Percentiles rank a stretch among this genome's conserved stretches.
Conservation (phyloP, 306 rosid species). For the Hippophae rhamnoides region DNA sequence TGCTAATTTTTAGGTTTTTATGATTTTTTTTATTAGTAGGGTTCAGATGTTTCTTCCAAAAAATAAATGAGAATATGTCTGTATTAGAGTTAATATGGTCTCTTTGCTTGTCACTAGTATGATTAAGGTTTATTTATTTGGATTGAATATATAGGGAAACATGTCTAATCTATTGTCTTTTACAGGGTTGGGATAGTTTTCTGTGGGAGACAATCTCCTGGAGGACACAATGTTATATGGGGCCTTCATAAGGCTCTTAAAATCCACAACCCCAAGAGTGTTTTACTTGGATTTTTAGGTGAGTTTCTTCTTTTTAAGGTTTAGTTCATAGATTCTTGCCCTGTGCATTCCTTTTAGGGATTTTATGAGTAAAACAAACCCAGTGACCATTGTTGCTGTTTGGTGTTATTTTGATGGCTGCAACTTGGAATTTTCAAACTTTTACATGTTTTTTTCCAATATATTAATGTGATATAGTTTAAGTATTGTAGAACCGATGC, state of each 20-base stretch:
- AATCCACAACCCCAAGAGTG: constrained; percentile 62
- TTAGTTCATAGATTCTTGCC: constrained; percentile 2
- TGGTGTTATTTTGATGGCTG: no score
- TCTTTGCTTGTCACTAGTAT: no score
- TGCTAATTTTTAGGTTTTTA: no score
- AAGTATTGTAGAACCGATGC: no score
- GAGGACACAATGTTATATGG: constrained; percentile 97
- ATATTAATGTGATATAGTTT: no score
- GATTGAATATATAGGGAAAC: not conserved
- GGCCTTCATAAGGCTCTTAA: constrained; percentile 78
- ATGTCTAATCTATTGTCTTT: not conserved
- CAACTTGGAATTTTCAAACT: no score
- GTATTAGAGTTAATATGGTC: no score
- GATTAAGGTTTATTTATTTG: not conserved
- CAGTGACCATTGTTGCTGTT: no score
- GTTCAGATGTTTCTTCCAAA: no score
- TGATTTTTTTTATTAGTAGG: no score
- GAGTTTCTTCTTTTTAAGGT: constrained; percentile 1
- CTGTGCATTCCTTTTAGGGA: not conserved
- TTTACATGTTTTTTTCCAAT: no score
- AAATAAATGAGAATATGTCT: no score
- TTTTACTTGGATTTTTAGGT: constrained; percentile 89
- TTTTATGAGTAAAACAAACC: not conserved
- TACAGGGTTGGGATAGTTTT: constrained; percentile 87
- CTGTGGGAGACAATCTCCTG: constrained; percentile 97